Evolutionary conservation across 192 early-diverging fungal genomes (phyloP).

Genomic region (Funneliformis mosseae): DNA sequence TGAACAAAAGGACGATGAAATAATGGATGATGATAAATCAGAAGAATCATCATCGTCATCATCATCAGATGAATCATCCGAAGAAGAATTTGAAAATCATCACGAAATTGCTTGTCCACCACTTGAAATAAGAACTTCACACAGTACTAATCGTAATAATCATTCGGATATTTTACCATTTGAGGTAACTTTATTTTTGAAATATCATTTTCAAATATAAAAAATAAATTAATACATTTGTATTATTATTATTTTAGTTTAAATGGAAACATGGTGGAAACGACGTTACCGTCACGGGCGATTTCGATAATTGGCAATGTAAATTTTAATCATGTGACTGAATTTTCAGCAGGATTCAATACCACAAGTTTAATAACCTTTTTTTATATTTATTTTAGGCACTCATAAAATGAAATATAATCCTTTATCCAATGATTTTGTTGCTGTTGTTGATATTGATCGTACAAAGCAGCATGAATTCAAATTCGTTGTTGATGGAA

Average conservation of each 20-base stretch:
- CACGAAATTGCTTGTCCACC: neutral
- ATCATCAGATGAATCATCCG: neutral
- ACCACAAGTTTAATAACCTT: neutral
- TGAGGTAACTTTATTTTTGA: conserved; percentile 2
- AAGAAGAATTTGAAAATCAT: neutral
- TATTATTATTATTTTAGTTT: conserved; percentile 11
- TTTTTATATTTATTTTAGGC: neutral
- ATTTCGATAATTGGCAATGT: conserved; percentile 42
- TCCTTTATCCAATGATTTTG: conserved; percentile 14
- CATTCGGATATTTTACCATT: neutral
- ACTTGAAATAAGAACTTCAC: conserved; percentile 24
- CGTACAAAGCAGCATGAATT: conserved; percentile 34
- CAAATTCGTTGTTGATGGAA: conserved; percentile 40
- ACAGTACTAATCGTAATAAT: neutral
- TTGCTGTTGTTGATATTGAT: conserved; percentile 32
- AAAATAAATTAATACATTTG: neutral
- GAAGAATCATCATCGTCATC: neutral
- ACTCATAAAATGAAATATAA: conserved; percentile 20
- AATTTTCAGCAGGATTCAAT: neutral
- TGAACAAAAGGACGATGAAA: too few relatives aligned
- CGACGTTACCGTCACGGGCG: conserved; percentile 36
- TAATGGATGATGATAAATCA: neutral
- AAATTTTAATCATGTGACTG: neutral
- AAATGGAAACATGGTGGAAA: conserved; percentile 39
- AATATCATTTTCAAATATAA: too few relatives aligned